A percentile compares a stretch with the other conserved stretches of the same genome.
Evolutionary conservation across 2,329 filamentous ascomycete genomes (phyloP).

Genomic region (Exserohilum turcica): DNA sequence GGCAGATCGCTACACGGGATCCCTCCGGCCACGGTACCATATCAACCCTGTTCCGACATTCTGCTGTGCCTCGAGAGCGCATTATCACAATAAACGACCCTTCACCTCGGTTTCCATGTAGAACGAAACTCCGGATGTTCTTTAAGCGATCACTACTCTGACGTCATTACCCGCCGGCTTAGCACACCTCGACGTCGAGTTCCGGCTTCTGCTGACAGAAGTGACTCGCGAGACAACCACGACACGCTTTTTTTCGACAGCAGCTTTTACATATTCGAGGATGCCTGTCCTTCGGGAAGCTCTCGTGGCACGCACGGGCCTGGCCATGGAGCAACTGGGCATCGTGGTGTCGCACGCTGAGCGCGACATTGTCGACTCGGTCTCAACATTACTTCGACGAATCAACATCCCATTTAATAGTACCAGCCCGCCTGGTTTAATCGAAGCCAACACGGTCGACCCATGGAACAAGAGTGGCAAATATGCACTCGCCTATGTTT

Average conservation of each 20-base stretch:
- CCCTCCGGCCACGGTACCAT: conserved; percentile 25
- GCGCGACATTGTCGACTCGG: conserved; percentile 31
- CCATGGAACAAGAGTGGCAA: conserved; percentile 83
- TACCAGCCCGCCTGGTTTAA: conserved; percentile 60
- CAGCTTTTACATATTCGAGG: conserved; percentile 20
- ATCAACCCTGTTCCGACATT: conserved; percentile 29
- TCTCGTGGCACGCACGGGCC: conserved; percentile 34
- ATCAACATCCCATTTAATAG: conserved; percentile 62
- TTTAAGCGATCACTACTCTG: conserved; percentile 29
- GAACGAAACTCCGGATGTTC: conserved; percentile 26
- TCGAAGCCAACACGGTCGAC: conserved; percentile 66
- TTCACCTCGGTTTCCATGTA: conserved; percentile 41
- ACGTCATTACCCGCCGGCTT: conserved; percentile 16
- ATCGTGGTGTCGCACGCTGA: conserved; percentile 35
- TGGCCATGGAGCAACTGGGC: conserved; percentile 38
- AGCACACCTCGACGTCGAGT: conserved; percentile 27
- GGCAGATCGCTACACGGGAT: conserved; percentile 30
- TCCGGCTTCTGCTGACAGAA: conserved; percentile 44
- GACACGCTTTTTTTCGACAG: conserved; percentile 15
- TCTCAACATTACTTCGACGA: conserved; percentile 48
- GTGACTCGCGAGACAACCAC: conserved; percentile 30
- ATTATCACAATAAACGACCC: conserved; percentile 34
- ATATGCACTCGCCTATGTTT: conserved; percentile 86
- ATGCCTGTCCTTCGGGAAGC: conserved; percentile 45
- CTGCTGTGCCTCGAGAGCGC: conserved; percentile 38